Evolutionary conservation across 805 yeast genomes (phyloP).

Genomic region (Pichia nakasei): DNA sequence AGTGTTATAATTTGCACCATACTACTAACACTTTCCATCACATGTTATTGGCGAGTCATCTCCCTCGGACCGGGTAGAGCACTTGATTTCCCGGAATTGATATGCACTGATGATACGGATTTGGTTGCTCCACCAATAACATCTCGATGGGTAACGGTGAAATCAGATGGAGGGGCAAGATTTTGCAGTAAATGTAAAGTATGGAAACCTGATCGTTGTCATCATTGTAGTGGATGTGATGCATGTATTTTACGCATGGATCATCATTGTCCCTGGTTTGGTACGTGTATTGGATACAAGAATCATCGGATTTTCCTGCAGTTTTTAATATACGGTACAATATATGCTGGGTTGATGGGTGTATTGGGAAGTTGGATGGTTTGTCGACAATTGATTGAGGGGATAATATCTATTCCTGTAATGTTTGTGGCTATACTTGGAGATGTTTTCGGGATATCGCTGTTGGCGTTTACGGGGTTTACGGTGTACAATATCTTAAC

Average conservation of each 20-base stretch:
- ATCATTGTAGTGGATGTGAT: conserved; percentile 45
- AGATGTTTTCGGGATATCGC: conserved; percentile 45
- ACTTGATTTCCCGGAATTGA: conserved; percentile 40
- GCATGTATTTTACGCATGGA: conserved; percentile 45
- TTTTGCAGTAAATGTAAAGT: conserved; percentile 43
- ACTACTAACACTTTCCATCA: not conserved
- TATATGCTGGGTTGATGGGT: conserved; percentile 37
- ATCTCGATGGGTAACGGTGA: conserved; percentile 34
- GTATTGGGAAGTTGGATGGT: conserved; percentile 34
- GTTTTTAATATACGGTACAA: conserved; percentile 47
- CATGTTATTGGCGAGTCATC: conserved; percentile 26
- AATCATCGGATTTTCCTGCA: conserved; percentile 79
- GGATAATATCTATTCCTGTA: conserved; percentile 18
- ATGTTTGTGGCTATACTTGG: conserved; percentile 47
- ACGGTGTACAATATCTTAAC: conserved; percentile 47
- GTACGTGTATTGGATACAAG: conserved; percentile 72
- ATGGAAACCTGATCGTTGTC: conserved; percentile 56
- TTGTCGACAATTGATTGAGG: not conserved
- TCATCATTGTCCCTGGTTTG: conserved; percentile 84
- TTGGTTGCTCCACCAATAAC: conserved; percentile 30
- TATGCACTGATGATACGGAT: conserved; percentile 11
- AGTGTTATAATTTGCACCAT: not conserved
- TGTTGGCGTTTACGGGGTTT: conserved; percentile 48
- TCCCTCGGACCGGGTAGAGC: conserved; percentile 62
- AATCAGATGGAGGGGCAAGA: conserved; percentile 56